These are phyloP conservation scores for Coemansia guatemalensis DNA, from an alignment of 192 early-diverging fungal species.

Conservation along the genomic window DNA sequence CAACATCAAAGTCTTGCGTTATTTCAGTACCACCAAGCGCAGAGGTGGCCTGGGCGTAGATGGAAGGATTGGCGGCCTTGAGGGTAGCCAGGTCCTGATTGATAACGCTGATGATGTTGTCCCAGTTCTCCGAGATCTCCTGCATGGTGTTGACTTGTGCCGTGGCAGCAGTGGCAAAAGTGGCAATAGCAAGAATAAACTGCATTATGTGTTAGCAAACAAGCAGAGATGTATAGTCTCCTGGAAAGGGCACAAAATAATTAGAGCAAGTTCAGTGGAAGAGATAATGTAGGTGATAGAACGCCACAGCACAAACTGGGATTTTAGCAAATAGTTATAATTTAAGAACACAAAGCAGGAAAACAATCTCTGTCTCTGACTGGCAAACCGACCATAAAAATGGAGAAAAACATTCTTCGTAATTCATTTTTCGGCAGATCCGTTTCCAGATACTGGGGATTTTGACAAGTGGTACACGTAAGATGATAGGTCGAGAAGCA, in stretches of 20 bases:
- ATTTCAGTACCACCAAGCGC: slow-evolving; percentile 41
- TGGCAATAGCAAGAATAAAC: slow-evolving; percentile 30
- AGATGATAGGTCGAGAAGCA: no score
- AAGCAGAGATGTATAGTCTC: not conserved
- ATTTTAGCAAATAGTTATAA: no score
- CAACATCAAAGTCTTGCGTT: slow-evolving; percentile 25
- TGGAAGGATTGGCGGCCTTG: slow-evolving; percentile 34
- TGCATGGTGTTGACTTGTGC: slow-evolving; percentile 27
- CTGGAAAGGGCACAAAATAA: not conserved
- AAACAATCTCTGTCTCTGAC: no score
- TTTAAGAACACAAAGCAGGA: no score
- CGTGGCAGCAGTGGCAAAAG: slow-evolving; percentile 14
- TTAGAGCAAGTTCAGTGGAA: no score
- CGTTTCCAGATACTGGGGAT: no score
- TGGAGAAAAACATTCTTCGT: no score
- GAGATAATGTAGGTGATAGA: no score
- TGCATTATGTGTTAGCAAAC: slow-evolving; percentile 23
- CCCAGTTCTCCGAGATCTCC: slow-evolving; percentile 44
- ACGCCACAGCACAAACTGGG: no score
- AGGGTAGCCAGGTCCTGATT: slow-evolving; percentile 36
- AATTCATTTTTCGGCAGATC: no score
- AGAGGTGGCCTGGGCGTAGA: slow-evolving; percentile 39
- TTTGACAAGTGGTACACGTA: no score
- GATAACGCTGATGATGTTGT: slow-evolving; percentile 28
- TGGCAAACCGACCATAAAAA: no score